These are phyloP conservation scores for Eucalyptus regnans DNA, from an alignment of 345 rosid genomes.

Conservation along the genomic window DNA sequence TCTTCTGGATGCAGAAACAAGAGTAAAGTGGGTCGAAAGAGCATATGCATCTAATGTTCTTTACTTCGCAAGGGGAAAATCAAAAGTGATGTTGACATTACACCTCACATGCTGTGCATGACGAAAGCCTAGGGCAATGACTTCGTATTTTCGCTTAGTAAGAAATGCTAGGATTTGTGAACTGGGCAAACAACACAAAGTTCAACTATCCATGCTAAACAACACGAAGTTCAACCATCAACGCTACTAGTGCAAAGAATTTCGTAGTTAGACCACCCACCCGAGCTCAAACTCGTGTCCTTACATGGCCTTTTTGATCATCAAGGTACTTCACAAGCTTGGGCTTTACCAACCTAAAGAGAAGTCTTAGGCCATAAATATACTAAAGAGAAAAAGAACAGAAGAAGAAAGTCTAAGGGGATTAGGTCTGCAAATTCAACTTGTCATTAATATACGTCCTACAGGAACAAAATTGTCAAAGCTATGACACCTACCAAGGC, in stretches of 20 bases:
- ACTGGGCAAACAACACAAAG: background rate
- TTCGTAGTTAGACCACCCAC: background rate
- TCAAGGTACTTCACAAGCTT: background rate
- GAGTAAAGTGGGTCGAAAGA: background rate
- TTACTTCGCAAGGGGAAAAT: background rate
- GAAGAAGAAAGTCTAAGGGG: background rate
- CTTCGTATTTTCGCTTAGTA: background rate
- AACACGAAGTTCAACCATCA: background rate
- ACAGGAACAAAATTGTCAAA: background rate
- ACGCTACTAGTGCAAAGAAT: background rate
- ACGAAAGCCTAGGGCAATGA: background rate
- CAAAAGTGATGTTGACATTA: background rate
- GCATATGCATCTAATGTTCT: background rate
- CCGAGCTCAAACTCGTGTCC: background rate
- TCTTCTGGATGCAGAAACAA: background rate
- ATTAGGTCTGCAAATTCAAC: background rate
- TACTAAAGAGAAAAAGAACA: background rate
- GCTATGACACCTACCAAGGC: background rate
- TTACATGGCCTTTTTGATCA: background rate
- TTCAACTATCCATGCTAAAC: background rate
- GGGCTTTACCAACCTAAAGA: background rate
- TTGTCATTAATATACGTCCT: background rate
- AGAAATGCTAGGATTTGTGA: background rate
- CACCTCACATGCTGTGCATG: background rate
- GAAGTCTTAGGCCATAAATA: background rate